Evolutionary conservation across 2,329 filamentous ascomycete species (phyloP).

Genomic region (Fusarium sp.): DNA sequence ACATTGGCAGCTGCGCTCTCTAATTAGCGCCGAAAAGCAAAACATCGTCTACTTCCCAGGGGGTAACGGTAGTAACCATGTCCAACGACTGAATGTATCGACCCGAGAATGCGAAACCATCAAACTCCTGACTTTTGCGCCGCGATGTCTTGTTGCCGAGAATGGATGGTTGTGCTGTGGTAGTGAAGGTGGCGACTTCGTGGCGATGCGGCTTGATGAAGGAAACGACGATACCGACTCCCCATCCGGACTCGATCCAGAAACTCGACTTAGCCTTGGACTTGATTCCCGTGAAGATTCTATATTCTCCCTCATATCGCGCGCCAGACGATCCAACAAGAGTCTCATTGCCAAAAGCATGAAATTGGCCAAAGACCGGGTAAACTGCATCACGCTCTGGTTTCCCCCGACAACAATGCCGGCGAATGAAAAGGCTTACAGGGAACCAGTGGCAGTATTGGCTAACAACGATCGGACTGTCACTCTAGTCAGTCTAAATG

Average conservation of each 20-base stretch:
- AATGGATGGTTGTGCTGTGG: constrained; percentile 92
- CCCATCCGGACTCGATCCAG: constrained; percentile 49
- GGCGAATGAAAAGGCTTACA: constrained; percentile 56
- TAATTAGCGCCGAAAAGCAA: constrained; percentile 83
- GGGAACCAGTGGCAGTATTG: constrained; percentile 73
- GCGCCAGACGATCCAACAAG: constrained; percentile 57
- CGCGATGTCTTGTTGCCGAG: constrained; percentile 88
- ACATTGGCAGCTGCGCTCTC: constrained; percentile 90
- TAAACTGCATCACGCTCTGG: constrained; percentile 76
- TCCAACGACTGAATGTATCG: constrained; percentile 76
- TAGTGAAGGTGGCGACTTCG: constrained; percentile 88
- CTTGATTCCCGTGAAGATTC: constrained; percentile 52
- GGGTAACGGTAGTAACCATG: constrained; percentile 71
- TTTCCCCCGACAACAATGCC: constrained; percentile 58
- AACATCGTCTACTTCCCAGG: constrained; percentile 88
- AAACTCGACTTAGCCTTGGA: constrained; percentile 49
- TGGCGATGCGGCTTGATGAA: constrained; percentile 75
- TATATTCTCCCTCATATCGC: constrained; percentile 53
- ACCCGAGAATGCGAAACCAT: constrained; percentile 79
- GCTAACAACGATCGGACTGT: constrained; percentile 94
- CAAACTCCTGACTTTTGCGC: constrained; percentile 76
- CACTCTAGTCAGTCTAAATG: constrained; percentile 80
- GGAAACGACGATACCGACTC: constrained; percentile 47
- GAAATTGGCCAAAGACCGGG: constrained; percentile 69
- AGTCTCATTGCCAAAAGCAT: constrained; percentile 62